phyloP scores from a whole-genome alignment of 768 basidiomycete species.

The Termitomyces sp. region DNA sequence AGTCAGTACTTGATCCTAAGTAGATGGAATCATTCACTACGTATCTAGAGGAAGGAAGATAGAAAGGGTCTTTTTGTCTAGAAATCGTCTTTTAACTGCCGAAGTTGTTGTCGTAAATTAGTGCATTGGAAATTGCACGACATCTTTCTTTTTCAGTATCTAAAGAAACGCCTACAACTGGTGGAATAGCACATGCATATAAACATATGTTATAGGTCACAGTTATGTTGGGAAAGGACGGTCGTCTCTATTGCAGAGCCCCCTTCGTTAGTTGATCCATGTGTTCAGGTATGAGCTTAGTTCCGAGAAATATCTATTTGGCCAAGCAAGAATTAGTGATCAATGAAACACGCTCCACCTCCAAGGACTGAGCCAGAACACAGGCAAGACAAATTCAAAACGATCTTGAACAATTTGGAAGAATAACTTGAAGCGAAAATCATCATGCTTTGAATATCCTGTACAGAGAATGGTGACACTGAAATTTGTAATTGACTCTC shows the following conservation, averaged over 20 bases:
- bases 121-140: no score
- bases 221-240: no score
- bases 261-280: no score
- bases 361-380: neutral
- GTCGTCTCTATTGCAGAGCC: conserved; percentile 47
- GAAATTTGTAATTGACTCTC: neutral
- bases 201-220: neutral
- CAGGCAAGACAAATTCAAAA: neutral
- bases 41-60: conserved; percentile 15
- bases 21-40: neutral
- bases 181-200: neutral
- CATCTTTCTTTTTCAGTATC: no score
- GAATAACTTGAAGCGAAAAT: neutral
- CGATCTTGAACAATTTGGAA: neutral
- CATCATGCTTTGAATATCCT: neutral
- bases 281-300: no score
- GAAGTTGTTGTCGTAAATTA: neutral
- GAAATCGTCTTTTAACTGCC: neutral
- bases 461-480: no score
- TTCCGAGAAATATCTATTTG: no score
- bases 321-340: no score
- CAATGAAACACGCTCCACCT: conserved; percentile 3
- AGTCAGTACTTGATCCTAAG: neutral
- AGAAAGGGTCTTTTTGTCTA: conserved; percentile 15
- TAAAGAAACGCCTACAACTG: no score